These are phyloP conservation scores for Orbilia ellipsospora DNA, from an alignment of 2,329 filamentous ascomycete species.

Conservation along the genomic window DNA sequence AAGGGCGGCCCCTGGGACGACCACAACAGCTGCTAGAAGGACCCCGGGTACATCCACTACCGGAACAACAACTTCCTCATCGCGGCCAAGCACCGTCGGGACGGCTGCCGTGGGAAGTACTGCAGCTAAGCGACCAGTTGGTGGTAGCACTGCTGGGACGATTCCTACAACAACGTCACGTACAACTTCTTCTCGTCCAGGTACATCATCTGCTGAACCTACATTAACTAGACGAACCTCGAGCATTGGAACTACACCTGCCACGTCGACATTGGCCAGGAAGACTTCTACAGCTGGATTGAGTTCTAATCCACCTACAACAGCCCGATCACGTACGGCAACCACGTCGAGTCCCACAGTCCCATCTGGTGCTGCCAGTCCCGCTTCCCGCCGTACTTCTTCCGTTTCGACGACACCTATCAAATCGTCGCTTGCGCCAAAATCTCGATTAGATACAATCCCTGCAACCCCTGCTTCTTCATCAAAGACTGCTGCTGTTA, in stretches of 20 bases:
- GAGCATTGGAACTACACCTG: constrained; percentile 19
- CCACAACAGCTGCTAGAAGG: constrained; percentile 18
- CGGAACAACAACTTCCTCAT: constrained; percentile 14
- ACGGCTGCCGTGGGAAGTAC: constrained; percentile 3
- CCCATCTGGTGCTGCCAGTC: constrained; percentile 28
- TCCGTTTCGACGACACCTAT: constrained; percentile 29
- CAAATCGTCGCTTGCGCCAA: constrained; percentile 25
- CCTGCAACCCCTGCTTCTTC: constrained; percentile 36
- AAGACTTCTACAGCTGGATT: constrained; percentile 42
- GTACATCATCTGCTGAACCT: constrained; percentile 34
- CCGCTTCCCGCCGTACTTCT: constrained; percentile 38
- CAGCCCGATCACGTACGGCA: constrained; percentile 28
- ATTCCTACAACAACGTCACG: constrained; percentile 23
- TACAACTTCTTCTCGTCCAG: constrained; percentile 22
- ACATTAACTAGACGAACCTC: constrained; percentile 27
- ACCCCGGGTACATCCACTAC: constrained; percentile 17
- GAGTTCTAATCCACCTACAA: constrained; percentile 38
- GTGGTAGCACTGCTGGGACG: constrained; percentile 5
- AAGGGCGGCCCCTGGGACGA: constrained; percentile 23
- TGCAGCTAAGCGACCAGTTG: constrained; percentile 26
- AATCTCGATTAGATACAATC: constrained; percentile 51
- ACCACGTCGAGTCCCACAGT: constrained; percentile 15
- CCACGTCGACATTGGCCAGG: constrained; percentile 29
- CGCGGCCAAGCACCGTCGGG: constrained; percentile 29
- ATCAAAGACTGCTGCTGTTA: constrained; percentile 8